Conservation (phyloP, 768 basidiomycete species). For the Boletus sp. region DNA sequence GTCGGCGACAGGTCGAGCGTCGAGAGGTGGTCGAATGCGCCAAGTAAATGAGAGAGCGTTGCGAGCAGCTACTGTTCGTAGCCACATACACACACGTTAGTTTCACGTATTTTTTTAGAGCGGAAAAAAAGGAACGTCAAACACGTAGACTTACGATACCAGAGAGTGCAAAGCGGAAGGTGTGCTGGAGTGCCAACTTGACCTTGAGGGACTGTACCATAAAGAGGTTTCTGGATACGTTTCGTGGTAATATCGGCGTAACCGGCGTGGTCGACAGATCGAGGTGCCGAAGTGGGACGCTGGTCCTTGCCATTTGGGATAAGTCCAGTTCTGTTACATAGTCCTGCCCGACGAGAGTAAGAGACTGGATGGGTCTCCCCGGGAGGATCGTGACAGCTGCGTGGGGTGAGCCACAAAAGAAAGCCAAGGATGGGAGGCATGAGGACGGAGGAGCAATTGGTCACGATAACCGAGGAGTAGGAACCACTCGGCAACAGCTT, state of each 20-base stretch:
- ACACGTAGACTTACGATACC: background rate
- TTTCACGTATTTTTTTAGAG: background rate
- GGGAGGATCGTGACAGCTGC: slow-evolving; percentile 50
- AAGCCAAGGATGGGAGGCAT: slow-evolving; percentile 47
- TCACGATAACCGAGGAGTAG: slow-evolving; percentile 42
- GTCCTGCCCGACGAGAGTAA: slow-evolving; percentile 56
- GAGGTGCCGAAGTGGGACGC: slow-evolving; percentile 41
- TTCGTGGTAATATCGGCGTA: slow-evolving; percentile 42
- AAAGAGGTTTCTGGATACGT: slow-evolving; percentile 50
- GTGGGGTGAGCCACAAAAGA: slow-evolving; percentile 58
- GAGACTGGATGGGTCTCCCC: slow-evolving; percentile 54
- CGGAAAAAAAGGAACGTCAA: background rate
- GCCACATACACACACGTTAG: background rate
- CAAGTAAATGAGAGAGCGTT: background rate
- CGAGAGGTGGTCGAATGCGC: slow-evolving; percentile 44
- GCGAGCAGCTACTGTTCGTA: background rate
- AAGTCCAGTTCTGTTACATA: slow-evolving; percentile 50
- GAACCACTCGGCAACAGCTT: background rate
- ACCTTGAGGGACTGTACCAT: slow-evolving; percentile 51
- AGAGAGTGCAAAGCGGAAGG: slow-evolving; percentile 34
- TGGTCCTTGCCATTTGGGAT: slow-evolving; percentile 45
- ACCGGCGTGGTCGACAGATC: slow-evolving; percentile 20
- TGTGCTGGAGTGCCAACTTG: slow-evolving; percentile 32
- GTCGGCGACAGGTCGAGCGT: slow-evolving; percentile 57
- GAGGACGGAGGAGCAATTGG: slow-evolving; percentile 39